Base-by-base conservation (phyloP, 2,329 filamentous ascomycete species). In the Cercospora sp. region DNA sequence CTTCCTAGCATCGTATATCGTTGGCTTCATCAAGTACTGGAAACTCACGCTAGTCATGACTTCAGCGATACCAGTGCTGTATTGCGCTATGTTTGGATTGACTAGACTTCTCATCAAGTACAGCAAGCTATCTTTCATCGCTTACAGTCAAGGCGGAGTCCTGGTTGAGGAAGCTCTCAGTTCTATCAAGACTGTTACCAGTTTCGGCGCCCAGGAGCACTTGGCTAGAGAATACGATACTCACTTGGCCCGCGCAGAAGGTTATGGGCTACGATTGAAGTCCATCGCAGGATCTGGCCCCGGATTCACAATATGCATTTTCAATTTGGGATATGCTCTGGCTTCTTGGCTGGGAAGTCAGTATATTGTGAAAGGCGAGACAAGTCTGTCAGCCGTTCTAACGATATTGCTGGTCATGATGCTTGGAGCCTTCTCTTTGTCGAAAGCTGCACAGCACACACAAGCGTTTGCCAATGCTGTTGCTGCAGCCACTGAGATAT, bases 141-240 rank as follows among this genome's bases (percentile, higher is more conserved):
- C 92, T 0, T 96, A 96, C 75, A 94, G 92, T 30, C 84, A 89
- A 58, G 94, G 94, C 70, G 94, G 94, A 65, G 93, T 90, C 1
- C 86, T 98, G 12, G 94, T 93, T 3, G 95, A 98, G 77, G 95
- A 99, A 80, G 94, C 97, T 63, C 87, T 99, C 74, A 93, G 92
- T 79, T 97, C 94, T 1, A 91, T 97, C 73, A 89, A 94, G 72
- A 97, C 96, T 76, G 91, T 94, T 4, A 89, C 92, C 6, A 94
- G 95, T 30, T 98, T 97, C 76, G 93, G 93, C 48, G 97, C 94
- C 0, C 94, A 98, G 79, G 91, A 94, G 67, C 92, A 94, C 71
- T 86, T 98, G 18, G 92, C 94, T 10, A 86, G 86, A 70, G 90
- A 94, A 78, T 98, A 98, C 77, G 91, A 96, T 73, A 77, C 76